Base-by-base conservation (phyloP, 352 stramenopile species). In the Peronospora farinosa region DNA sequence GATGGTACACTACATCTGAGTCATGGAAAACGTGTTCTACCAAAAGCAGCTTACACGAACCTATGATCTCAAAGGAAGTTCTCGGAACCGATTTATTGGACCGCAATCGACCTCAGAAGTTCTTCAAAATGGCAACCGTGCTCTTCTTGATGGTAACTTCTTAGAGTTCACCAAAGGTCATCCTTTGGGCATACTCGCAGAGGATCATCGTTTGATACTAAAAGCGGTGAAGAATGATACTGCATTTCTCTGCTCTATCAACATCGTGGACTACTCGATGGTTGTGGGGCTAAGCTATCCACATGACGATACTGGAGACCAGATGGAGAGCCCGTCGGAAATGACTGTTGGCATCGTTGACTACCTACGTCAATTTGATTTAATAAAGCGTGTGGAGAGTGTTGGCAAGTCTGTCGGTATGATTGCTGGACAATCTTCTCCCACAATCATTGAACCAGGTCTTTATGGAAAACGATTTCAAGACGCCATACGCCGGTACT, bases 201-300 rank as follows among this genome's bases (percentile, higher is more conserved):
- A 86, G 37, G 74, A 88, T 31, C 75, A 95, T 47, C 51, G 69
- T n/a, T 71, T 80, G 41, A 64, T 92, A 19, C 47, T 81, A 40
- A 74, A 80, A 25, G 95, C 93, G 16, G 96, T 99, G 60, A 67
- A 97, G 45, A 98, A 98, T 74, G 92, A 99, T 68, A 97, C 94
- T 11, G 58, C 85, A 17, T 99, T 99, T 60, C 80, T 99, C 35
- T 95, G 84, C 37, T 97, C 96, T 28, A 98, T 98, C 48, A 98
- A 99, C 68, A 97, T 99, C 33, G 82, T 99, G 40, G 96, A 99
- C 69, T 99, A 99, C 54, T 98, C 94, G 12, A 97, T 99, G 72
- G 74, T 99, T n/a, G 86, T 99, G 8, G 67, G 96, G 48, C 45
- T 97, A 80, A 67, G 59, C 19, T 48, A 41, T 52, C 41, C 54